Conservation (phyloP, 768 basidiomycete genomes). For the Boletus fagicola region DNA sequence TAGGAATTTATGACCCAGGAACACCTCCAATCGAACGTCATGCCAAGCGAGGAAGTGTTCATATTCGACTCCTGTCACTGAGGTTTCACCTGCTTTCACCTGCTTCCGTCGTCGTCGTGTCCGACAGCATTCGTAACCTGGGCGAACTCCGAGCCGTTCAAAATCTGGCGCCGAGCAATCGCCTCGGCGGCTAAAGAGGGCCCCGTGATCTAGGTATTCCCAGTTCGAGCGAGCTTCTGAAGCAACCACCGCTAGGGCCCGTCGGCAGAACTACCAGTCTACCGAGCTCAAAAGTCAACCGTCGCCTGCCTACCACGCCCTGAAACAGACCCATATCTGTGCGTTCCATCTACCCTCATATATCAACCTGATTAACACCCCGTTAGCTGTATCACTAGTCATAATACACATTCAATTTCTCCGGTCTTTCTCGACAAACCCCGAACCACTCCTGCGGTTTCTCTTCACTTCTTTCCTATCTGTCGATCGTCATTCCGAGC, state of each 20-base stretch:
- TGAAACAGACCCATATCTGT: conserved; percentile 18
- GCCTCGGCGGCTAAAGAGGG: conserved; percentile 8
- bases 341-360: conserved; percentile 1
- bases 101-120: neutral
- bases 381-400: conserved; percentile 7
- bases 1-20: neutral
- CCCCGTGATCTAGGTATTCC: conserved; percentile 8
- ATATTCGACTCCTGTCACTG: neutral
- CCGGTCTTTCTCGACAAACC: conserved; percentile 7
- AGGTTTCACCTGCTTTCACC: neutral
- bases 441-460: neutral
- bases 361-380: conserved; percentile 4
- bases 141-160: neutral
- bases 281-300: conserved; percentile 1
- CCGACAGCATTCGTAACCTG: neutral
- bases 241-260: conserved; percentile 9
- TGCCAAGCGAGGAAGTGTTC: neutral
- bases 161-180: neutral
- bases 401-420: neutral
- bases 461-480: neutral
- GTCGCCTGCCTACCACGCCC: conserved; percentile 1
- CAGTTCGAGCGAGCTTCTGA: conserved; percentile 11
- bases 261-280: conserved; percentile 3
- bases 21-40: neutral
- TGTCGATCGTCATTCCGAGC: neutral